Conservation (phyloP, 352 stramenopile species). For the Pythium rhizo-oryzae region DNA sequence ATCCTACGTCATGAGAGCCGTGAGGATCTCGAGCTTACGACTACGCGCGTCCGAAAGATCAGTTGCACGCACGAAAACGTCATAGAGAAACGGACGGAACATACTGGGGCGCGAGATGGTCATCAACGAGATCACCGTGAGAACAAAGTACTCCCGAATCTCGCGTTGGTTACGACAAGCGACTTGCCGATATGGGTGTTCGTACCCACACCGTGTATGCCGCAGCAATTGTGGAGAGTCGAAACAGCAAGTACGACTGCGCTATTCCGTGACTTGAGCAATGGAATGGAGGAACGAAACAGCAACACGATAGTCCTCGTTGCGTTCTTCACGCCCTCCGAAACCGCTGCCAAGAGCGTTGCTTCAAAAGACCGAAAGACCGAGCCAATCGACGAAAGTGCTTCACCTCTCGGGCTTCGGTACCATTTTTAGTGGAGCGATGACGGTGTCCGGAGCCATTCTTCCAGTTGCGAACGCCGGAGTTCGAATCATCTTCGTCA, state of each 20-base stretch:
- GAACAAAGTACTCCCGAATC: slow-evolving; percentile 96
- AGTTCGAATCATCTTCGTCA: slow-evolving; percentile 92
- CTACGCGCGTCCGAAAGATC: slow-evolving; percentile 96
- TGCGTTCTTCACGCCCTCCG: slow-evolving; percentile 82
- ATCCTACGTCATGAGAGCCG: slow-evolving; percentile 89
- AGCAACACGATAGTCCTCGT: slow-evolving; percentile 96
- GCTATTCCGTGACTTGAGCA: slow-evolving; percentile 97
- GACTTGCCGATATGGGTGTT: slow-evolving; percentile 95
- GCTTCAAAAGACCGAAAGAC: slow-evolving; percentile 77
- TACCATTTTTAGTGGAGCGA: slow-evolving; percentile 31
- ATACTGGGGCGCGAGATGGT: slow-evolving; percentile 93
- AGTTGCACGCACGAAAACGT: slow-evolving; percentile 97
- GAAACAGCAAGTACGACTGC: slow-evolving; percentile 97
- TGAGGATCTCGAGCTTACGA: slow-evolving; percentile 98
- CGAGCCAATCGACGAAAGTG: slow-evolving; percentile 68
- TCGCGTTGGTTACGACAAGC: slow-evolving; percentile 96
- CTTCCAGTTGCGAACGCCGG: slow-evolving; percentile 36
- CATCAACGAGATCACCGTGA: slow-evolving; percentile 96
- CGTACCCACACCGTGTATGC: slow-evolving; percentile 81
- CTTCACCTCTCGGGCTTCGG: slow-evolving; percentile 33
- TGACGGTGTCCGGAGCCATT: slow-evolving; percentile 31
- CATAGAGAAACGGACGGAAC: slow-evolving; percentile 95
- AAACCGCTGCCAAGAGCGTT: slow-evolving; percentile 70
- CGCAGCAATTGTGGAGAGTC: slow-evolving; percentile 97
- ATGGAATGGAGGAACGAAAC: slow-evolving; percentile 94